Percentiles rank a stretch among this genome's conserved stretches.
Evolutionary conservation across 805 yeast genomes (phyloP).

Genomic region (Candida lessepsii): DNA sequence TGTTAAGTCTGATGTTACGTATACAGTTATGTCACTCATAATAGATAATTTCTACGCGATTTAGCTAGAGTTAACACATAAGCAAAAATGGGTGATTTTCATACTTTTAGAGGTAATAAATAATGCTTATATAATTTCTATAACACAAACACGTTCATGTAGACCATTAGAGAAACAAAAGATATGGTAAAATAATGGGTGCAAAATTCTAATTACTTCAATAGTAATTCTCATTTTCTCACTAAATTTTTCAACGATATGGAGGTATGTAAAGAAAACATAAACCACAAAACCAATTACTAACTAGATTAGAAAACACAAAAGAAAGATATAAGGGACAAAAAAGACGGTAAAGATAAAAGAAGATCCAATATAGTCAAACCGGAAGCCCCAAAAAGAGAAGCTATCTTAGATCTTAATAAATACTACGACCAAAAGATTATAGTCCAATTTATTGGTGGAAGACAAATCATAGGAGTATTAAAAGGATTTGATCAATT

Average conservation of each 20-base stretch:
- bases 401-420: slow-evolving; percentile 79
- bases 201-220: not conserved
- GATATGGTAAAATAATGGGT: not conserved
- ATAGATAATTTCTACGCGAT: not conserved
- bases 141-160: too few relatives aligned
- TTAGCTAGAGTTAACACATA: not conserved
- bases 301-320: not conserved
- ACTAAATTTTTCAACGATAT: slow-evolving; percentile 4
- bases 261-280: slow-evolving; percentile 7
- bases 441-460: slow-evolving; percentile 80
- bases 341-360: slow-evolving; percentile 15
- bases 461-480: slow-evolving; percentile 76
- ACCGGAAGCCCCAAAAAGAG: slow-evolving; percentile 80
- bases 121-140: too few relatives aligned
- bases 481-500: slow-evolving; percentile 83
- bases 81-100: not conserved
- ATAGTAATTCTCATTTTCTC: slow-evolving; percentile 3
- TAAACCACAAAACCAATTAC: not conserved
- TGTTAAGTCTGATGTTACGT: slow-evolving; percentile 62
- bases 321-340: slow-evolving; percentile 3
- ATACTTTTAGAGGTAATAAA: too few relatives aligned
- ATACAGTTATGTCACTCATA: slow-evolving; percentile 48
- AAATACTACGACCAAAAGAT: slow-evolving; percentile 72
- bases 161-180: not conserved
- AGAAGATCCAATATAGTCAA: slow-evolving; percentile 23